Base-by-base conservation (phyloP, 257 asterid species). In the Ehretia macrophylla region DNA sequence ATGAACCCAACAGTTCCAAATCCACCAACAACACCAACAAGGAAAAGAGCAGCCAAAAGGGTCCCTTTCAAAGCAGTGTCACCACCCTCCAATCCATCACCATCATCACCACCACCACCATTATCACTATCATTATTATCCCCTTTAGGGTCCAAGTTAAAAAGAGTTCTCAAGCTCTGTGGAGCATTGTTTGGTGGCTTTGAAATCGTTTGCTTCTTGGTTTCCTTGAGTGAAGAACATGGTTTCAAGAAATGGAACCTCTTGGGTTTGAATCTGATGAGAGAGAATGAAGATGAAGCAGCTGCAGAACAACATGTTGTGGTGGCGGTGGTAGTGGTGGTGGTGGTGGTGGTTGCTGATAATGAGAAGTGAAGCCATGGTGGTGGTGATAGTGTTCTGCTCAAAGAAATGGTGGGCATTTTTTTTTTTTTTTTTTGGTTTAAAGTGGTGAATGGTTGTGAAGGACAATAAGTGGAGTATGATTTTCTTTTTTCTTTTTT, bases 1-100 rank as follows among this genome's bases (percentile, higher is more conserved):
- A 86, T 39, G 69, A 86, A 92, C 14, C 99, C 97, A 66, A 77
- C 81, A 23, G 83, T 48, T 27, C 96, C 99, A 61, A 86, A 86
- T 5, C 99, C 97, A 57, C 99, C 99, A 75, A 88, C 84, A 56
- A 84, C 79, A 48, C 75, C 81, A 3, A 76, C 62, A 72, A 76
- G 60, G 69, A 76, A 60, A 71, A 76, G 68, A 14, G 75, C 78
- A 53, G 81, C 78, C 72, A 76, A 76, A 64, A 92, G 78, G 60
- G 96, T 81, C 62, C 99, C 97, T 79, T 79, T 88, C 37, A 88
- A 39, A 11, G 97, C 97, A 60, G 77, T 35, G 32, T 64, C 81
- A 45, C 69, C 81, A 38, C 64, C 83, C 9, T 40, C 73, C 8
- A 4, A 4, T 1, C 56, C 75, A 11, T 47, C 81, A 45, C 56